Evolutionary conservation across 176 grass and related monocot species (phyloP).

Genomic region (Ensete glaucum): DNA sequence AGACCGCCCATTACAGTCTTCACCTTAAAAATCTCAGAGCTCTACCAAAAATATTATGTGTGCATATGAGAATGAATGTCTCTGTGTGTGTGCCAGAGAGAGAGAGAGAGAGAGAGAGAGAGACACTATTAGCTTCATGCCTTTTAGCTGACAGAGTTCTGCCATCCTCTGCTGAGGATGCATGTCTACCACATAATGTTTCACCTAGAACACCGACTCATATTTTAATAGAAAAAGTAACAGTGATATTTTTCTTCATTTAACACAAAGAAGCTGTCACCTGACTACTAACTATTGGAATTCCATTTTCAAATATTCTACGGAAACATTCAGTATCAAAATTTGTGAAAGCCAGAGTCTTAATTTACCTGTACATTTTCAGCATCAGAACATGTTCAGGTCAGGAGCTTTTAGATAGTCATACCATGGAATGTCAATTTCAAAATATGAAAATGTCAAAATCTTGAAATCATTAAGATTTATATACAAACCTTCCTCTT

Average conservation of each 20-base stretch:
- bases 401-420: not conserved
- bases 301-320: conserved; percentile 86
- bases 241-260: not conserved
- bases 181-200: conserved; percentile 92
- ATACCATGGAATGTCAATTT: not conserved
- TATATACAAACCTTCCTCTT: conserved; percentile 71
- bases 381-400: not conserved
- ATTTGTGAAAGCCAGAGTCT: conserved; percentile 5
- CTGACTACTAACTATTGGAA: conserved; percentile 90
- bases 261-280: conserved; percentile 18
- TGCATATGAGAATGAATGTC: not conserved
- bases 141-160: conserved; percentile 75
- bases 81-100: conserved; percentile 22
- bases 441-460: not conserved
- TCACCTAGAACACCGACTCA: conserved; percentile 39
- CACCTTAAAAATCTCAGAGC: conserved; percentile 8
- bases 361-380: conserved; percentile 11
- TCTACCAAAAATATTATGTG: not conserved
- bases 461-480: conserved; percentile 14
- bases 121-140: conserved; percentile 90
- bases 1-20: conserved; percentile 94
- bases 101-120: conserved; percentile 12
- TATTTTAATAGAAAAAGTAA: not conserved
- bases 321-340: conserved; percentile 23
- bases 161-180: conserved; percentile 83